Evolutionary conservation across 1,139 yeast genomes (phyloP), one percentile per base, ranked within the genome.

Genomic region (Entelexis paramagnoliae): DNA sequence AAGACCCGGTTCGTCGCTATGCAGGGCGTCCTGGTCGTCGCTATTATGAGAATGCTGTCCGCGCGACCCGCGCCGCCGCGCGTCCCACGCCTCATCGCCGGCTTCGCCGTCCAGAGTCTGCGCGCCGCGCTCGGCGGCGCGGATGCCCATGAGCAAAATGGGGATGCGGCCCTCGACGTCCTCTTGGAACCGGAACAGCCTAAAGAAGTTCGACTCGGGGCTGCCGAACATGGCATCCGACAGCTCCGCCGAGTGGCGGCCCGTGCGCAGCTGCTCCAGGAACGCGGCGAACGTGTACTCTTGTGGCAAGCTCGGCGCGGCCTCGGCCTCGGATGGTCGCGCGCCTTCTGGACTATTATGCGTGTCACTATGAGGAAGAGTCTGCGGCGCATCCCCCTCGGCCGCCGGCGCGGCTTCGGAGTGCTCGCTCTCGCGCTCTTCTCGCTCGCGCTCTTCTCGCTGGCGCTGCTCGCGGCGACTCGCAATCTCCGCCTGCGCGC

Each of bases 111-210:
- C 55, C 7, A 19, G 24, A 7, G 39, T n/a, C 14, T 30, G 42
- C 28, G 43, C 44, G 35, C 40, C 57, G 24, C 39, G 42, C 10
- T 55, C 55, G 6, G 56, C 72, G 0, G 78, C 72, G 20, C 79
- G 64, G n/a, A 78, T 74, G 4, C 82, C 81, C n/a, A 78, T 74
- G 34, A 78, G 73, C 57, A 78, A 64, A 6, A 78, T 77, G 0
- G 83, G 83, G 1, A 78, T 71, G 54, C 69, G 62, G 22, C 66
- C 64, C 20, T 62, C 59, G 11, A 60, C 59, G n/a, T 56, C 61
- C 24, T 51, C 49, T 30, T 74, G 73, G 62, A 78, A 77, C 49
- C 81, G 62, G 60, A 78, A 78, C 55, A 80, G 77, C 46, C 83
- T 66, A 62, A 77, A 76, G 55, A 77, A 76, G 50, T 72, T 70